Evolutionary conservation across 306 rosid genomes (phyloP).

Genomic region (Trifolium fragiferum): DNA sequence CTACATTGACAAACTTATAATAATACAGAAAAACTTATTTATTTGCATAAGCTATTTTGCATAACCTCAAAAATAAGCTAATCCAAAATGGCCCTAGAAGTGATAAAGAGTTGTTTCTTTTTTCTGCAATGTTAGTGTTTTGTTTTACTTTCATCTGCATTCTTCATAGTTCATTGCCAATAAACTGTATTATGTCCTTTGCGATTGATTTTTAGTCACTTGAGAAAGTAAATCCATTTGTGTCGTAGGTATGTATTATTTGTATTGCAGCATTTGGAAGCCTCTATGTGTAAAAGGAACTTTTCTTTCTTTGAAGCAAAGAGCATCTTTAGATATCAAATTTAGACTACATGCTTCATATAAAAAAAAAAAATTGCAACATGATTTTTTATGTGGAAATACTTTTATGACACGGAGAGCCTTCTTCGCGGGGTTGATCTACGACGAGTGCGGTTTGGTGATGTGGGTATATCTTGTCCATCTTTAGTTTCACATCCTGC

Average conservation of each 20-base stretch:
- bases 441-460: constrained; percentile 38
- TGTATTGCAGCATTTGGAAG: constrained; percentile 28
- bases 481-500: constrained; percentile 57
- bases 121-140: not conserved
- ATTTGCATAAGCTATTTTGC: too few relatives aligned
- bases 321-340: constrained; percentile 22
- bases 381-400: constrained; percentile 29
- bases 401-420: constrained; percentile 57
- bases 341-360: constrained; percentile 29
- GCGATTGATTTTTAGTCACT: not conserved
- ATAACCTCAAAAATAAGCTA: too few relatives aligned
- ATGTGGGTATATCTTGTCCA: constrained; percentile 42
- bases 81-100: too few relatives aligned
- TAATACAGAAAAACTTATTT: too few relatives aligned
- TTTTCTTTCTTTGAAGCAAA: constrained; percentile 22
- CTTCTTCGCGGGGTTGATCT: constrained; percentile 56
- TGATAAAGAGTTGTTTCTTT: not conserved
- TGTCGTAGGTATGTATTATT: not conserved
- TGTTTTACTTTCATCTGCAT: constrained; percentile 27
- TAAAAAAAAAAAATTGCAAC: constrained; percentile 36
- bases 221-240: constrained; percentile 3
- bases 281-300: not conserved
- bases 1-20: too few relatives aligned
- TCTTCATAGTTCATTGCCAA: constrained; percentile 12
- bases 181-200: not conserved